phyloP scores from a whole-genome alignment of 1,284 basidiomycete species.

The Melampsora larici-populina region DNA sequence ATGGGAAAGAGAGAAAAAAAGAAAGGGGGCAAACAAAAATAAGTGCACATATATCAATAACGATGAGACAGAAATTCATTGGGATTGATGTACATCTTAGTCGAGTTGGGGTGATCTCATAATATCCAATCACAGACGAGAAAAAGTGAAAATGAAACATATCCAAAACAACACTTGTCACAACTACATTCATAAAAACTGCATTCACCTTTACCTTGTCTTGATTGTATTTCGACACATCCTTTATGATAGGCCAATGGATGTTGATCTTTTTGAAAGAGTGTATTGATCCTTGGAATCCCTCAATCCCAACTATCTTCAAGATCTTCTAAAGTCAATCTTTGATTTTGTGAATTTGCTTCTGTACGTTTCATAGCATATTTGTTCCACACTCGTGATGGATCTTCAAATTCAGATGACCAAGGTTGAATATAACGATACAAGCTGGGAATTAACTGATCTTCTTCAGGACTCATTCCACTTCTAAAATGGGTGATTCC shows the following conservation, averaged over 20 bases:
- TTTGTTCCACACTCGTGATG: constrained; percentile 97
- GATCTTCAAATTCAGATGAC: constrained; percentile 98
- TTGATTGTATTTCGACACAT: no score
- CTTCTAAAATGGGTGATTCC: constrained; percentile 59
- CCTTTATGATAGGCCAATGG: constrained; percentile 93
- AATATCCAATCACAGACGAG: no score
- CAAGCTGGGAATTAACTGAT: constrained; percentile 91
- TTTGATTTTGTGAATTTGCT: constrained; percentile 93
- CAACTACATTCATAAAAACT: no score
- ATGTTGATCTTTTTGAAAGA: constrained; percentile 97
- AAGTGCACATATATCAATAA: no score
- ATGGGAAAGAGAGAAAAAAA: no score
- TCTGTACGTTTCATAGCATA: constrained; percentile 99
- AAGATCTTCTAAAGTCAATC: constrained; percentile 64
- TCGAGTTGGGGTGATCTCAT: no score
- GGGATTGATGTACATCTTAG: no score
- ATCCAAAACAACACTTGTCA: no score
- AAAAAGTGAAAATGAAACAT: no score
- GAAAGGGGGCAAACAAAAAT: no score
- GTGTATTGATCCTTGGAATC: constrained; percentile 93
- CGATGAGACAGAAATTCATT: no score
- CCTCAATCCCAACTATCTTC: constrained; percentile 68
- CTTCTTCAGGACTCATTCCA: constrained; percentile 58
- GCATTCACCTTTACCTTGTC: no score
- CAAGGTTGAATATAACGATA: constrained; percentile 98